Evolutionary conservation across 805 yeast genomes (phyloP), one percentile per base, ranked within the genome.

Genomic region (Yarrowia sp.): DNA sequence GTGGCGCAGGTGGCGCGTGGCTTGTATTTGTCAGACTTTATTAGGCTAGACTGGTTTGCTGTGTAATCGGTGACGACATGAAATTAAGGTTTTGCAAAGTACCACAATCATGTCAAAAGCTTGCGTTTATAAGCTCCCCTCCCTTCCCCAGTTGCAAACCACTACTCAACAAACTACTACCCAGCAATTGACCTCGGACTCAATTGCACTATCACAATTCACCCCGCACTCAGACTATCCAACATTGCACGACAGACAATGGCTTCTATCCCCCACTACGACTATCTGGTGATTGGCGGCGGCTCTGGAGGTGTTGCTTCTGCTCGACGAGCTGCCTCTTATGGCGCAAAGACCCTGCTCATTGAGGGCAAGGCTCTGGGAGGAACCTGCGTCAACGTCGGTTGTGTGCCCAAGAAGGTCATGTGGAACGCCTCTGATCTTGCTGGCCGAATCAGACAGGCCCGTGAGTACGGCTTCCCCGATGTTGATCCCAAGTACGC

Each of bases 291-390:
- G 66, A 95, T 95, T 69, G 99, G 99, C 62, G 99, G 99, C 66
- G 99, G 99, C 13, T 91, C 97, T 41, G 99, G 98, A 53, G 99
- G 99, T 70, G 98, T 95, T 50, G 97, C 99, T n/a, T 87, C 96
- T 18, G 96, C 98, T 14, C 86, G 99, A 77, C 86, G 98, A 72
- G 98, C 99, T 11, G 97, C 98, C 41, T 69, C 73, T 36, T 85
- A 92, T 71, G 99, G 99, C 31, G 96, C 96, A 31, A 90, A 91
- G 70, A 87, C 95, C 1, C 79, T 92, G 63, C 73, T 95, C 18
- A 81, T 95, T 64, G 99, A 95, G 77, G 85, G 90, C 44, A 84
- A 85, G 63, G 87, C 74, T 38, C 83, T 95, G 77, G 99, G 99
- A 66, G 99, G 99, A 33, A 95, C 99, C 45, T 95, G 99, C 83